Evolutionary conservation across 208 protist species (phyloP), one percentile per base, ranked within the genome.

Genomic region (Naegleria fowleri): DNA sequence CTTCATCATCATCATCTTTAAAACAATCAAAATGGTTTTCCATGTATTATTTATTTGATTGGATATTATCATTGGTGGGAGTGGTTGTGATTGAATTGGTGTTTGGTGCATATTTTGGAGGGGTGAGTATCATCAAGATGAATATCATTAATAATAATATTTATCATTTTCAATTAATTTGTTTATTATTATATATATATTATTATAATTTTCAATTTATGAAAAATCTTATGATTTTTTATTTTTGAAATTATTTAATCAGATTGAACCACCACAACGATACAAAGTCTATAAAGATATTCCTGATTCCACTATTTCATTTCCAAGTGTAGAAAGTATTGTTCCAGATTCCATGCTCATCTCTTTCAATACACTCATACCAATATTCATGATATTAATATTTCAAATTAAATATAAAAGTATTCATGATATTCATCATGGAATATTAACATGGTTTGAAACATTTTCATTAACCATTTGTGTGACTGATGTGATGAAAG

Each of bases 401-500:
- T 36, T 84, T 41, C 38, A 41, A 36, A 41, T 41, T 40, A 41
- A 84, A 41, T 40, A 84, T 36, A 36, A 40, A 41, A 39, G 29
- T 39, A 38, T 33, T 36, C 93, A 95, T 55, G 94, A 95, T 88
- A 59, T 95, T 15, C 94, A 95, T 91, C 92, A 94, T 36, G 94
- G 92, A 48, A 51, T 86, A 41, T 84, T 95, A 19, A 92, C 90
- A 86, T 75, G 83, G 22, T 55, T 76, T 15, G 79, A 92, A 90
- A 86, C 93, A 33, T 89, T 97, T 15, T 89, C 88, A 83, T 75
- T 95, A n/a, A 93, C 94, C 40, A 91, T 96, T 59, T 91, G 91
- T 79, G 93, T 96, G 85, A 95, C 94, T 39, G 93, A 95, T 87
- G 51, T 90, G 7, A 67, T 94, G 43, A 96, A 96, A 89, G 40